Conservation (phyloP, 2,329 filamentous ascomycete species). For the Passalora sequoiae region DNA sequence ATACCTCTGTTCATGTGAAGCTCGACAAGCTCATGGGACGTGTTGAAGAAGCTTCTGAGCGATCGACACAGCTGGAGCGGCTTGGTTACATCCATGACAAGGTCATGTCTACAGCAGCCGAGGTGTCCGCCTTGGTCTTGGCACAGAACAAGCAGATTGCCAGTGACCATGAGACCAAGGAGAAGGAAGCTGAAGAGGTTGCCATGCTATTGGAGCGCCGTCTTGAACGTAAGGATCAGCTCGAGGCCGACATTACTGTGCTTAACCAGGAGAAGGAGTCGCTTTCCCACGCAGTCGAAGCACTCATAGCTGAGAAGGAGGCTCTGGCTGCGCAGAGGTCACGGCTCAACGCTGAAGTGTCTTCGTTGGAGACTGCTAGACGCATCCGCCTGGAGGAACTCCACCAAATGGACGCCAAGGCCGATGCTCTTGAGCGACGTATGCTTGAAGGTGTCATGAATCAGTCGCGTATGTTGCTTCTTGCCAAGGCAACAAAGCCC, state of each 20-base stretch:
- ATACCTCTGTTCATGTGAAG: conserved; percentile 43
- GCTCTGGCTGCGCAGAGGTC: conserved; percentile 72
- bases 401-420: conserved; percentile 80
- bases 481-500: conserved; percentile 55
- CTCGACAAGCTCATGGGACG: conserved; percentile 56
- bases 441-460: conserved; percentile 96
- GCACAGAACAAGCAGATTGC: conserved; percentile 68
- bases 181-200: conserved; percentile 74
- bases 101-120: conserved; percentile 75
- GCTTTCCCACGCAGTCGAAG: conserved; percentile 50
- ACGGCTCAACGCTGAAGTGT: conserved; percentile 76
- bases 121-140: conserved; percentile 76
- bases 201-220: conserved; percentile 74
- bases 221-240: conserved; percentile 59
- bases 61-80: conserved; percentile 69
- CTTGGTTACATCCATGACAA: conserved; percentile 86
- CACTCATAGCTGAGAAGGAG: conserved; percentile 65
- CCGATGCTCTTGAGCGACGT: conserved; percentile 81
- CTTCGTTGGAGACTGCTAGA: conserved; percentile 83
- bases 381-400: conserved; percentile 86
- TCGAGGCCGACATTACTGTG: conserved; percentile 44
- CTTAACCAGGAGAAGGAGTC: conserved; percentile 45
- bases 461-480: conserved; percentile 84
- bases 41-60: conserved; percentile 61
- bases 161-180: conserved; percentile 72